These are phyloP conservation scores for Diaporthe sp. DNA, from an alignment of 2,329 filamentous ascomycete species.

Conservation along the genomic window DNA sequence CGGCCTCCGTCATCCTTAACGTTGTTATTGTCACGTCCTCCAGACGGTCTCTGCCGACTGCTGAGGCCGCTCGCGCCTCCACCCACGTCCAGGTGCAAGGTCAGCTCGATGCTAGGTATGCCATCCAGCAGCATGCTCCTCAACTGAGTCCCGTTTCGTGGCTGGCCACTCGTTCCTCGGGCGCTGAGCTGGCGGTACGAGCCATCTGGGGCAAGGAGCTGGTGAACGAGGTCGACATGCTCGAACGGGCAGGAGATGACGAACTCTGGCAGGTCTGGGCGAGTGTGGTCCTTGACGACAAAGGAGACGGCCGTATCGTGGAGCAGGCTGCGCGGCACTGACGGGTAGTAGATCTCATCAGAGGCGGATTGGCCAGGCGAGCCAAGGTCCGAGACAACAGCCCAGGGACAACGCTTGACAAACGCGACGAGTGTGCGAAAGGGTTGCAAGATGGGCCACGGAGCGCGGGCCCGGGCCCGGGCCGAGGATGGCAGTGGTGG, in stretches of 20 bases:
- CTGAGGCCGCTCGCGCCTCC: too few relatives aligned
- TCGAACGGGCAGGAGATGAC: slow-evolving; percentile 40
- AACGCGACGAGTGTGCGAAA: slow-evolving; percentile 28
- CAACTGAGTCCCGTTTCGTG: slow-evolving; percentile 29
- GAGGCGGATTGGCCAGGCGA: background rate
- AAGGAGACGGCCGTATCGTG: slow-evolving; percentile 39
- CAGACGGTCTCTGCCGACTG: background rate
- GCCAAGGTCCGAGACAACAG: slow-evolving; percentile 2
- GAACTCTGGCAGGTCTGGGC: slow-evolving; percentile 36
- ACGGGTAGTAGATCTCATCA: slow-evolving; percentile 28
- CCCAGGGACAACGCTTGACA: slow-evolving; percentile 38
- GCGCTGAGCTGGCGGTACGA: slow-evolving; percentile 27
- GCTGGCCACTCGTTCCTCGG: slow-evolving; percentile 34
- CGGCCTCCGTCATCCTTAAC: background rate
- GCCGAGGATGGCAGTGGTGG: background rate
- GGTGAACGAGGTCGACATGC: slow-evolving; percentile 33
- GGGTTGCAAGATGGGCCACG: slow-evolving; percentile 20
- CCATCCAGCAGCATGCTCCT: slow-evolving; percentile 40
- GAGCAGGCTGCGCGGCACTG: slow-evolving; percentile 32
- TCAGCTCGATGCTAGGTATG: slow-evolving; percentile 38
- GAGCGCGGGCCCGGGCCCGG: too few relatives aligned
- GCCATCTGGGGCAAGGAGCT: slow-evolving; percentile 29
- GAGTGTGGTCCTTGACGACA: slow-evolving; percentile 38
- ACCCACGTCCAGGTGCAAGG: background rate
- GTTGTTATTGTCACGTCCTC: background rate